These are phyloP conservation scores for Coemansia sp. DNA, from an alignment of 192 early-diverging fungal genomes.

Conservation along the genomic window DNA sequence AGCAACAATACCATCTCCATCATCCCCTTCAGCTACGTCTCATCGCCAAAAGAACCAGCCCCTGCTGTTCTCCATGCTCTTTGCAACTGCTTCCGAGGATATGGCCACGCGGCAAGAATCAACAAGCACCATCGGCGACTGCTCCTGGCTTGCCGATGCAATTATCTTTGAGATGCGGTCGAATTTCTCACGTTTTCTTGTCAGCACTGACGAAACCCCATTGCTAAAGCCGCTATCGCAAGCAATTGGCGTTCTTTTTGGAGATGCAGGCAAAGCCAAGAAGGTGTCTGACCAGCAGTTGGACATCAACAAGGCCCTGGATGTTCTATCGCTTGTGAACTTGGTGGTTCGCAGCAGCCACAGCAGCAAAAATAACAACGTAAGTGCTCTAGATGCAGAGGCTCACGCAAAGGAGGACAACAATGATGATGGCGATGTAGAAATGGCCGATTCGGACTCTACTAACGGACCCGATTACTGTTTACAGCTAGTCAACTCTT, in stretches of 20 bases:
- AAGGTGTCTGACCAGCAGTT: constrained; percentile 29
- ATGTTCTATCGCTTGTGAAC: constrained; percentile 24
- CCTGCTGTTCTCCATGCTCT: neutral
- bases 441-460: constrained; percentile 5
- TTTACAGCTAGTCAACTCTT: constrained; percentile 24
- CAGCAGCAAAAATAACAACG: neutral
- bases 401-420: neutral
- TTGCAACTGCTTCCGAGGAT: neutral
- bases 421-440: constrained; percentile 10
- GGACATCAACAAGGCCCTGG: constrained; percentile 30
- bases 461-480: constrained; percentile 4
- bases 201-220: constrained; percentile 12
- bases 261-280: constrained; percentile 21
- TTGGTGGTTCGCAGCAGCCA: constrained; percentile 9
- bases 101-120: neutral
- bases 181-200: constrained; percentile 34
- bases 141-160: constrained; percentile 30
- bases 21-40: neutral
- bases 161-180: constrained; percentile 45
- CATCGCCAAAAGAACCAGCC: neutral
- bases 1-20: neutral
- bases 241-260: constrained; percentile 35
- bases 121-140: neutral
- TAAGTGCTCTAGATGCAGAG: neutral
- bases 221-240: constrained; percentile 19